phyloP scores from a whole-genome alignment of 805 yeast species.

The Metschnikowia peoriensis region DNA sequence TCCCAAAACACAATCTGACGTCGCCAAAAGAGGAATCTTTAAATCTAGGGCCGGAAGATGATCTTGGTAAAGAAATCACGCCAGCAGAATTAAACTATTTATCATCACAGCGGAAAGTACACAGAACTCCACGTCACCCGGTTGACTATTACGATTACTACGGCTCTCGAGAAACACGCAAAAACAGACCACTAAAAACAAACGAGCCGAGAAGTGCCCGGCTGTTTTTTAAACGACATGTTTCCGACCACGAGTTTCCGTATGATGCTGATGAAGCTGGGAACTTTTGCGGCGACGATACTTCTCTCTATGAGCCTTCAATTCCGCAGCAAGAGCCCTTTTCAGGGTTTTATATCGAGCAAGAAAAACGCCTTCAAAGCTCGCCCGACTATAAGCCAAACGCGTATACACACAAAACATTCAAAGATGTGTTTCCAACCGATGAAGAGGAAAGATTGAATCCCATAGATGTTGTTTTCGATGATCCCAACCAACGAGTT shows the following conservation, averaged over 20 bases:
- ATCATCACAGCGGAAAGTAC: background rate
- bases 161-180: background rate
- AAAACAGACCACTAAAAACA: background rate
- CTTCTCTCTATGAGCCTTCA: conserved; percentile 11
- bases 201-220: background rate
- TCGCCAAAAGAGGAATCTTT: background rate
- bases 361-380: conserved; percentile 34
- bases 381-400: conserved; percentile 32
- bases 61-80: conserved; percentile 33
- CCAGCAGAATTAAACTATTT: conserved; percentile 35
- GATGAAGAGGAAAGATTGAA: conserved; percentile 32
- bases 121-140: background rate
- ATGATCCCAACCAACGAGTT: conserved; percentile 21
- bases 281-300: conserved; percentile 1
- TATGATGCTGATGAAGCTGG: background rate
- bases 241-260: background rate
- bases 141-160: conserved; percentile 13
- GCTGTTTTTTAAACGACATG: background rate
- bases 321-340: conserved; percentile 9
- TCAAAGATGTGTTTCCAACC: conserved; percentile 34
- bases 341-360: conserved; percentile 37
- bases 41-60: conserved; percentile 15
- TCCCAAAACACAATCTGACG: background rate
- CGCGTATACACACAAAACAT: conserved; percentile 39
- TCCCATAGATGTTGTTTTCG: conserved; percentile 42